Evolutionary conservation across 2,329 filamentous ascomycete species (phyloP), one percentile per base, ranked within the genome.

Genomic region (Dactylellina haptotyla): DNA sequence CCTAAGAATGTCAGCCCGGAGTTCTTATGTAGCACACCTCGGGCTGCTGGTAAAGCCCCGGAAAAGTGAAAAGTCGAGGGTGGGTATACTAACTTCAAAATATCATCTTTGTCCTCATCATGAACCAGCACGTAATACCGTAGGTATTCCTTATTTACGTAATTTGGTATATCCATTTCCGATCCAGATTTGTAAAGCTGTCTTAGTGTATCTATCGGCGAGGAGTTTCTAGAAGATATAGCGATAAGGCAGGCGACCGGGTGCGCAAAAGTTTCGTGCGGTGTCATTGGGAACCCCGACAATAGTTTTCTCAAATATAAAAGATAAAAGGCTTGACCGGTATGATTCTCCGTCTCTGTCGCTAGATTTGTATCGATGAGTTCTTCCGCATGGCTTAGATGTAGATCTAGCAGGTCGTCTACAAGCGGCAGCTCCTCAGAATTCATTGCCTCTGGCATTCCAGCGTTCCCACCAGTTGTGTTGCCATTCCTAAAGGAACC

Each of bases 71-170:
- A 50, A 20, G 5, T 18, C n/a, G 26, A 37, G 32, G 26, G n/a
- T 46, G 63, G 61, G 63, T 46, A 46, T 57, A 78, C 77, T 64
- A 51, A 78, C 81, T 93, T 90, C 37, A 88, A 87, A 74, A 98
- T 96, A 79, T 99, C 93, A 79, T 97, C 94, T 74, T 88, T 88
- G 79, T 99, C 95, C 82, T 99, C 96, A 77, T 99, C 95, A 78
- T 99, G 95, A 16, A 99, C 90, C 43, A 99, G 84, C 14, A 99
- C 91, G 81, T 99, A 99, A 81, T 99, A 99, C 75, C 95, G 87
- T 75, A 99, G 83, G 80, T 95, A 99, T 75, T 98, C 93, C 28
- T 90, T 89, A 79, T 96, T 89, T 0, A 97, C 90, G 90, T 94
- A 99, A 18, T 86, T 84, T 0, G 94, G 94, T 62, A 96, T 82